Base-by-base conservation (phyloP, 768 basidiomycete genomes). In the Strobilomyces confusus region DNA sequence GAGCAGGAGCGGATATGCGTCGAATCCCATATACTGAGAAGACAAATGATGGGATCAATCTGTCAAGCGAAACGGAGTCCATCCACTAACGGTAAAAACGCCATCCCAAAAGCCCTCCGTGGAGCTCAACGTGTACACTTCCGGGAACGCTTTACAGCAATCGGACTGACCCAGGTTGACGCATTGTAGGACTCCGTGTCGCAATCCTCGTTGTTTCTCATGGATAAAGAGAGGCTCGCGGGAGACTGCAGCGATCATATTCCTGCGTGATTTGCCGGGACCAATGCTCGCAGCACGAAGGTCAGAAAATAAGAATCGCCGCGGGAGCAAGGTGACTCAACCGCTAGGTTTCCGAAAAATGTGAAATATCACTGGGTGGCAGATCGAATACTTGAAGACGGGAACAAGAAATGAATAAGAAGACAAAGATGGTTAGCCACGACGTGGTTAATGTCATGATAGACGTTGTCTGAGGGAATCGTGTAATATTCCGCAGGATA, bases 41-140 rank as follows among this genome's bases (percentile, higher is more conserved):
- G 29, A 14, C 13, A 17, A 34, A 34, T 34, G 19, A 25, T 61
- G 15, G 38, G 40, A 49, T 42, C 33, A 32, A 30, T 41, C 11
- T 32, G 17, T 38, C 29, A 29, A 33, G 29, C 6, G 32, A 40
- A n/a, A 17, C 20, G 38, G 22, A 13, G 20, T 29, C n/a, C 34
- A 29, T 43, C 25, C 34, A 72, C 82, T 56, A 61, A 88, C 89
- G 17, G 81, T 85, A 62, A 92, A 91, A 33, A 82, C 66, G 3
- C 89, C 89, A 65, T 92, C 89, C 89, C 89, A 92, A 14, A 83
- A 71, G 7, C 89, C 89, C 55, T 89, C 85, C 33, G 88, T 68
- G 53, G 84, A 87, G 44, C 88, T 86, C 4, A 83, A 80, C 26
- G 67, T 72, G 61, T 85, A 87, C 17, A 78, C 75, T 13, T 74